Conservation (phyloP, 2,329 filamentous ascomycete species). For the Pyrenophora seminiperda region DNA sequence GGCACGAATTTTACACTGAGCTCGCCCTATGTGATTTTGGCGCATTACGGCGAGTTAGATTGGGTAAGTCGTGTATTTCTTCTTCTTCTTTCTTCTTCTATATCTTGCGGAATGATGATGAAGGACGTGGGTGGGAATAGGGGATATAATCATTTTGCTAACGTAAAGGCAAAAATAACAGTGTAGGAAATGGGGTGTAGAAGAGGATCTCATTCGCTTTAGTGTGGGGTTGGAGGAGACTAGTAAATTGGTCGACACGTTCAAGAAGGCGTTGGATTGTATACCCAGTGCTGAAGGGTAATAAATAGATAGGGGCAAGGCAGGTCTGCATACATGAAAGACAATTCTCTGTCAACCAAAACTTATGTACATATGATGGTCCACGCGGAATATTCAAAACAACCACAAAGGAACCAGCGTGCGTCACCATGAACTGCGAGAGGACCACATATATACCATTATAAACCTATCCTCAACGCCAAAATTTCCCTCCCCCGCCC, state of each 20-base stretch:
- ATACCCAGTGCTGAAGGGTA: slow-evolving; percentile 31
- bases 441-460: too few relatives aligned
- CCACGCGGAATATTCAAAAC: too few relatives aligned
- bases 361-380: too few relatives aligned
- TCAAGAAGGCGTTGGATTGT: slow-evolving; percentile 72
- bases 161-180: slow-evolving; percentile 35
- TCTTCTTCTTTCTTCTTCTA: neutral
- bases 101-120: neutral
- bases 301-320: too few relatives aligned
- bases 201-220: slow-evolving; percentile 78
- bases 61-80: slow-evolving; percentile 63
- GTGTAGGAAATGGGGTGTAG: slow-evolving; percentile 78
- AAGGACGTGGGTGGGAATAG: neutral
- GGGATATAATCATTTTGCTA: too few relatives aligned
- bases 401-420: too few relatives aligned
- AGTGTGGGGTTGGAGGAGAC: slow-evolving; percentile 89
- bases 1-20: slow-evolving; percentile 96
- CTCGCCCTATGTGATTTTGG: slow-evolving; percentile 87
- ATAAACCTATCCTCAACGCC: too few relatives aligned
- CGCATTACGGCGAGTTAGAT: slow-evolving; percentile 89
- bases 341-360: too few relatives aligned
- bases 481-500: too few relatives aligned
- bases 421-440: too few relatives aligned
- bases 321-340: too few relatives aligned
- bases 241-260: slow-evolving; percentile 65